A percentile compares a stretch with the other conserved stretches of the same genome.
phyloP scores from a whole-genome alignment of 2,329 filamentous ascomycete species.

The Aspergillus cejpii region DNA sequence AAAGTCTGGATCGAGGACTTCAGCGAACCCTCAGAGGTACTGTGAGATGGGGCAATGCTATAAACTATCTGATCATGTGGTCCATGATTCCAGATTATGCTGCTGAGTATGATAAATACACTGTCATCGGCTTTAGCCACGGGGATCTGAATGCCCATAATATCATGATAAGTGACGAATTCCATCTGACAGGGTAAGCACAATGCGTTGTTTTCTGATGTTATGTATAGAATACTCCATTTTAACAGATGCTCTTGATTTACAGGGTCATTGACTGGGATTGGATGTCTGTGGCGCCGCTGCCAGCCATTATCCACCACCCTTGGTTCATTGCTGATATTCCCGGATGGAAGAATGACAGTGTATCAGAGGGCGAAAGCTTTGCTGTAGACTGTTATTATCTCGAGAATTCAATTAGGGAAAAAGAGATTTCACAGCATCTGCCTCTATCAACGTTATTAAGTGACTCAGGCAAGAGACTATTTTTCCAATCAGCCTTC shows the following conservation, averaged over 20 bases:
- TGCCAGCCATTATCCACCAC: conserved; percentile 14
- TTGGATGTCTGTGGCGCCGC: conserved; percentile 12
- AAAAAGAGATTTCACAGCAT: conserved; percentile 3
- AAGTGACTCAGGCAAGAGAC: conserved; percentile 9
- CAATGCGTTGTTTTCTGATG: background rate
- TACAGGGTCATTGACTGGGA: conserved; percentile 15
- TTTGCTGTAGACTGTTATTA: conserved; percentile 8
- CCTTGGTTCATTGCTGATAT: conserved; percentile 16
- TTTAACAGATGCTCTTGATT: background rate
- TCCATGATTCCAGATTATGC: conserved; percentile 15
- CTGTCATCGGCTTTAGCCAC: conserved; percentile 12
- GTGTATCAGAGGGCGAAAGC: conserved; percentile 7
- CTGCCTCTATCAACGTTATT: conserved; percentile 8
- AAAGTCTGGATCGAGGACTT: conserved; percentile 12
- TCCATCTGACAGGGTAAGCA: conserved; percentile 13
- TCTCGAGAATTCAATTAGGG: conserved; percentile 6
- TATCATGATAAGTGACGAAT: conserved; percentile 12
- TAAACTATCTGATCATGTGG: conserved; percentile 17
- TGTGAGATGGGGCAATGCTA: conserved; percentile 11
- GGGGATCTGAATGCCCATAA: conserved; percentile 13
- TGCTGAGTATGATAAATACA: conserved; percentile 10
- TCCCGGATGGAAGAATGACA: conserved; percentile 13
- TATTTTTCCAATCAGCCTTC: conserved; percentile 16
- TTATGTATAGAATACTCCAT: background rate
- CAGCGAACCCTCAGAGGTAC: conserved; percentile 11